Conservation (phyloP, 2,329 filamentous ascomycete genomes). For the Helotiales sp. region DNA sequence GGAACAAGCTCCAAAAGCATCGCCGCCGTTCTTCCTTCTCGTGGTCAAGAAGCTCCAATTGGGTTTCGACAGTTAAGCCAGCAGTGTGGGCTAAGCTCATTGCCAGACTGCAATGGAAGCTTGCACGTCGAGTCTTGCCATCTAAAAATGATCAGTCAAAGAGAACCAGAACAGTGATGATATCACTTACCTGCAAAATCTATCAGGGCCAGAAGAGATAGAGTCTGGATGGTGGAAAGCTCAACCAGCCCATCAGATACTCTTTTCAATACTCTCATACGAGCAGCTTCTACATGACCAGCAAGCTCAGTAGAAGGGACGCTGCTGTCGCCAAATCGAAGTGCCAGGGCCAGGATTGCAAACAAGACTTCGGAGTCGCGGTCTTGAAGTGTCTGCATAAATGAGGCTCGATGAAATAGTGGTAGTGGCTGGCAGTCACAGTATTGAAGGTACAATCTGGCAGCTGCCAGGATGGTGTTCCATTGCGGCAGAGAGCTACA, state of each 20-base stretch:
- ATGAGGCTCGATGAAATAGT: slow-evolving; percentile 44
- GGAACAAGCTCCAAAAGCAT: slow-evolving; percentile 37
- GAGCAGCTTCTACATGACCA: slow-evolving; percentile 39
- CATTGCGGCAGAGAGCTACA: slow-evolving; percentile 38
- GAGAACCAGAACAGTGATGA: not conserved
- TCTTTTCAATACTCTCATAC: slow-evolving; percentile 36
- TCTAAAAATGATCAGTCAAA: slow-evolving; percentile 32
- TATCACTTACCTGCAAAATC: slow-evolving; percentile 38
- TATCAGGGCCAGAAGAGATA: slow-evolving; percentile 40
- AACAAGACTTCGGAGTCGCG: slow-evolving; percentile 40
- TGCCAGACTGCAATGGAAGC: slow-evolving; percentile 44
- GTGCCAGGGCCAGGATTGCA: slow-evolving; percentile 40
- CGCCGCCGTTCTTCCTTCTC: slow-evolving; percentile 34
- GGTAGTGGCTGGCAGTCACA: slow-evolving; percentile 51
- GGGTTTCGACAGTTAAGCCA: slow-evolving; percentile 41
- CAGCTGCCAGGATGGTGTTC: slow-evolving; percentile 40
- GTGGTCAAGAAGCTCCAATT: slow-evolving; percentile 12
- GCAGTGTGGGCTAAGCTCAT: slow-evolving; percentile 47
- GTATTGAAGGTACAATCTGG: slow-evolving; percentile 46
- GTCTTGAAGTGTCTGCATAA: slow-evolving; percentile 40
- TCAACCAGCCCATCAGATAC: slow-evolving; percentile 38
- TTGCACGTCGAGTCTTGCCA: slow-evolving; percentile 46
- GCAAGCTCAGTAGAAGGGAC: slow-evolving; percentile 31
- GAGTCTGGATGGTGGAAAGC: slow-evolving; percentile 40
- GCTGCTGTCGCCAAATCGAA: slow-evolving; percentile 41